Base-by-base conservation (phyloP, 108 stramenopile species). In the Pseudonitzschia delicatissima region DNA sequence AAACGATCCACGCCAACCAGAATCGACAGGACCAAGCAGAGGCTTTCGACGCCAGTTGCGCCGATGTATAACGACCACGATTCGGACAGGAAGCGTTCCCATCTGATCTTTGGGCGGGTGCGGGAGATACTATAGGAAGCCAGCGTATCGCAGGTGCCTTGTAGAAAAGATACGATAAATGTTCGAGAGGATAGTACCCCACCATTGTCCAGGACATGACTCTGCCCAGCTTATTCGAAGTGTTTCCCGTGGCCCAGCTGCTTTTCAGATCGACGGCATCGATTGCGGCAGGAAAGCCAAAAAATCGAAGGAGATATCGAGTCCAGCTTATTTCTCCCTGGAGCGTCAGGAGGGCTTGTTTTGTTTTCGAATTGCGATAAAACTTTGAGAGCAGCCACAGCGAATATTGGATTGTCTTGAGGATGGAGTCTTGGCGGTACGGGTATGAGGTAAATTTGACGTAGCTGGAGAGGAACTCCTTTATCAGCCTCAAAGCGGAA, bases 141-240 rank as follows among this genome's bases (percentile, higher is more conserved):
- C 50, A 55, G 9, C 18, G 18, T n/a, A 61, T 40, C 25, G 7
- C 32, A 26, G 91, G 91, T 34, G 82, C 69, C 45, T 74, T 79
- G 86, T 87, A 92, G 37, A 79, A 64, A 9, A 82, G 47, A 68
- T 81, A 92, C 1, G 91, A 86, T 3, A 86, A 60, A 61, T 87
- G 82, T 64, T 92, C 91, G 33, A 85, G 40, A 18, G 91, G 91
- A 77, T 89, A 86, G 45, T 89, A 92, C 4, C 64, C 55, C 11
- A 87, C 17, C 91, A 92, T 92, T 37, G 72, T 75, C 74, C 85
- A 86, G 5, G 82, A 77, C 84, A 89, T 79, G 35, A 84, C 45
- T 53, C 77, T 82, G 21, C 84, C 91, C 51, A 87, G 59, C 40
- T 67, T 70, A 15, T 72, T 66, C 47, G 73, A 76, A 8, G 66